A percentile compares a stretch with the other conserved stretches of the same genome.
phyloP scores from a whole-genome alignment of 495 filamentous ascomycete genomes.

The Gamarada debralockiae region DNA sequence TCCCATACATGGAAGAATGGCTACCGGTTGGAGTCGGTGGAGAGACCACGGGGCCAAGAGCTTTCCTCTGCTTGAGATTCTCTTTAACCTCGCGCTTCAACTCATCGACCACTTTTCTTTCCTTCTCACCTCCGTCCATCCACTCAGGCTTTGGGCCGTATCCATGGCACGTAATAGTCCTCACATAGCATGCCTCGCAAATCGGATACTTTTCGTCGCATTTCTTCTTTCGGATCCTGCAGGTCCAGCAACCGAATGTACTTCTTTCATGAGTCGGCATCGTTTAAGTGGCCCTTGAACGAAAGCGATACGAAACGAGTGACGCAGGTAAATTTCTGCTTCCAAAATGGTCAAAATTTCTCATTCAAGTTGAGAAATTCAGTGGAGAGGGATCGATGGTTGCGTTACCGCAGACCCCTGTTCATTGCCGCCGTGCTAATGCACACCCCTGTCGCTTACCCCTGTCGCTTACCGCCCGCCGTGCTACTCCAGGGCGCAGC shows the following conservation, averaged over 20 bases:
- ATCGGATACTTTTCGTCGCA: slow-evolving; percentile 31
- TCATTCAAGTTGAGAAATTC: too few relatives aligned
- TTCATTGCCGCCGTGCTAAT: too few relatives aligned
- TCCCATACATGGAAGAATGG: background rate
- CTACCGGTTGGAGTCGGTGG: background rate
- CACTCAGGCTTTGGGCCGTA: slow-evolving; percentile 30
- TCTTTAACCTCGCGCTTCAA: slow-evolving; percentile 6
- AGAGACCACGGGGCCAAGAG: background rate
- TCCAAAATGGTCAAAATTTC: too few relatives aligned
- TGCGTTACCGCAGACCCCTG: too few relatives aligned
- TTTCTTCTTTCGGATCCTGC: slow-evolving; percentile 35
- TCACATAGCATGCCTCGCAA: slow-evolving; percentile 26
- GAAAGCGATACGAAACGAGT: too few relatives aligned
- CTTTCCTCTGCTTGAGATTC: background rate
- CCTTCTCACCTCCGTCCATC: slow-evolving; percentile 28
- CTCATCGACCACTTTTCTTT: slow-evolving; percentile 18
- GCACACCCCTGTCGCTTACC: too few relatives aligned
- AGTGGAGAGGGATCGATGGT: too few relatives aligned
- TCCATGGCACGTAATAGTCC: slow-evolving; percentile 30
- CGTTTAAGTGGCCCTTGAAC: too few relatives aligned
- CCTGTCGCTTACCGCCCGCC: too few relatives aligned
- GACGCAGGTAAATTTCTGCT: too few relatives aligned
- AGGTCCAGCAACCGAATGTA: slow-evolving; percentile 22
- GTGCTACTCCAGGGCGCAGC: too few relatives aligned
- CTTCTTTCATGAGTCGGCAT: too few relatives aligned